Evolutionary conservation across 2,329 filamentous ascomycete genomes (phyloP).

Genomic region (Epichloe festucae): DNA sequence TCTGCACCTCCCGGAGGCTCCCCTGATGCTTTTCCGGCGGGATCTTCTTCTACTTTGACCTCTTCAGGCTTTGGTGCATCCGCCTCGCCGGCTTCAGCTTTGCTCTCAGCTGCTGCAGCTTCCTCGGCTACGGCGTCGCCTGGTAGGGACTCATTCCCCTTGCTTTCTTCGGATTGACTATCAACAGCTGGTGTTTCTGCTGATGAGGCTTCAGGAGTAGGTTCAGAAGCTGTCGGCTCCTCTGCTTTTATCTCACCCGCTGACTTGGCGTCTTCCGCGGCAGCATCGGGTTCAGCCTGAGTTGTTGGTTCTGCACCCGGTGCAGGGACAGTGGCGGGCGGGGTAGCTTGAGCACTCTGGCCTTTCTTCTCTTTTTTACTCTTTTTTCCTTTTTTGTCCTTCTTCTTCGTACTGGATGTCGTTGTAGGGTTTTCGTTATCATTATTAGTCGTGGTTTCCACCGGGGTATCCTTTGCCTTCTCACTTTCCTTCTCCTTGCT

Average conservation of each 20-base stretch:
- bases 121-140: not conserved
- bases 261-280: not conserved
- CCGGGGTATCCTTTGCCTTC: slow-evolving; percentile 3
- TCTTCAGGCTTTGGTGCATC: not conserved
- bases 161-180: not conserved
- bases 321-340: not conserved
- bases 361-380: slow-evolving; percentile 13
- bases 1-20: not conserved
- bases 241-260: not conserved
- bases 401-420: slow-evolving; percentile 11
- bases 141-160: not conserved
- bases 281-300: slow-evolving; percentile 7
- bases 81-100: not conserved
- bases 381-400: slow-evolving; percentile 11
- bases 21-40: not conserved
- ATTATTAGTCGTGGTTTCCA: slow-evolving; percentile 9
- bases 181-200: not conserved
- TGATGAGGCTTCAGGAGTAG: not conserved
- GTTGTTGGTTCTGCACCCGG: not conserved
- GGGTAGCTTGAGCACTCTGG: not conserved
- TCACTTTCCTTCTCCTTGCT: slow-evolving; percentile 7
- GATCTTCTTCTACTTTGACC: not conserved
- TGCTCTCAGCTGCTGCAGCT: not conserved
- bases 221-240: not conserved
- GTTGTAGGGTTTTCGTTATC: slow-evolving; percentile 6